Evolutionary conservation across 1,284 basidiomycete species (phyloP), one percentile per base, ranked within the genome.

Genomic region (Pterulicium gracile): DNA sequence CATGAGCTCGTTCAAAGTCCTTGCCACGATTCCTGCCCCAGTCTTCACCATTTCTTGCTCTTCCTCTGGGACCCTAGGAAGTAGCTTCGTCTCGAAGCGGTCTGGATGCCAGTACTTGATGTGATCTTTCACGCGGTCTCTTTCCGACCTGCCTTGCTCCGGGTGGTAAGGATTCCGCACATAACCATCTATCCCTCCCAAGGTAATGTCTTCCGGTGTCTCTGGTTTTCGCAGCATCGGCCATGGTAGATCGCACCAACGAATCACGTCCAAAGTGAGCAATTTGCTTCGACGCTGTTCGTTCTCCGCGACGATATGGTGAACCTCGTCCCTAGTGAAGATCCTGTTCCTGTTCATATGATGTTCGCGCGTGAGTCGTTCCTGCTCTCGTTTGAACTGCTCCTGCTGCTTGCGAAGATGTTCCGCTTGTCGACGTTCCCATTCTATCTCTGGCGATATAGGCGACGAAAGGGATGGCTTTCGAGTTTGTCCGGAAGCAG

Each of bases 241-340:
- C 83, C 83, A 87, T 18, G 84, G 83, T 54, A 87, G 75, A 51
- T 70, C 69, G 27, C 70, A 63, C 80, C 80, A 84, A 44, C 56
- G 57, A 43, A 72, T 56, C 45, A 56, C 54, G 39, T 55, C 49
- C 32, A 55, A n/a, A 12, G 49, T 54, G 51, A 20, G 54, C 44
- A n/a, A 45, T 36, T 48, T 54, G 55, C 24, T 44, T 47, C 15
- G 55, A 46, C 46, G 47, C 10, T 18, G 15, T 17, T 39, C 39
- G 42, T 39, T 45, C 35, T 41, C 10, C n/a, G 7, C 39, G 18
- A 58, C 62, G 34, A 72, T 58, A 14, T 19, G 20, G 5, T 47
- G 27, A 15, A 42, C 46, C 49, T 64, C 60, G 21, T 55, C 54
- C 43, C 58, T 54, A 3, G 60, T 54, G 52, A 66, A 42, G 21